Evolutionary conservation across 805 yeast species (phyloP), one percentile per base, ranked within the genome.

Genomic region (Brettanomyces sp.): DNA sequence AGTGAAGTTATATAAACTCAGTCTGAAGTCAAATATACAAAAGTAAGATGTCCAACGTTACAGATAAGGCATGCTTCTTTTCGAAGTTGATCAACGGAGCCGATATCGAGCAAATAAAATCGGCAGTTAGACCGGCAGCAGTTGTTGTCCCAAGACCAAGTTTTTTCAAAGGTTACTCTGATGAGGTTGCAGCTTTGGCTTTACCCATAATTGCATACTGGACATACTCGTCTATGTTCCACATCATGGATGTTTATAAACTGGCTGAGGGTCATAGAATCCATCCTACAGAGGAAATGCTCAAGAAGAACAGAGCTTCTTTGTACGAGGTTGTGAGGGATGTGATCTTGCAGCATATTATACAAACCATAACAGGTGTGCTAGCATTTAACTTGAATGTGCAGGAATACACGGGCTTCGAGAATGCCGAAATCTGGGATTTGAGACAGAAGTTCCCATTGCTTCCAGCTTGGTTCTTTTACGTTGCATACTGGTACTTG

Each of bases 251-350:
- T 62, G 74, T 73, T 39, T 77, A 73, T 53, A 77, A 86, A 58
- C 67, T 88, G 52, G 87, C 90, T 39, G 96, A 86, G 57, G 69
- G 74, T 59, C 88, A 86, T 66, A 74, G 98, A 53, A 88, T 93
- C 44, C 99, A 93, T 63, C 90, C 98, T 21, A 80, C 90, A 36
- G 95, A 84, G 55, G 98, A 91, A 61, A 87, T 88, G 47, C 56
- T 70, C 32, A 60, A 75, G 43, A 76, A 93, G 53, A 93, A 93
- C 63, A 85, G 79, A 58, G 96, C 87, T 5, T 59, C 85, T 0
- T 65, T 80, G 45, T 44, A 56, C 4, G 85, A 83, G 41, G 98
- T 93, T 9, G 56, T 93, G 14, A 68, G 76, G 49, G 96, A 90
- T 52, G 99, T 93, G 41, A 56, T 87, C 5, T 54, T 85, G 32